phyloP scores from a whole-genome alignment of 1,139 yeast species.

The Debaryomyces sp. region DNA sequence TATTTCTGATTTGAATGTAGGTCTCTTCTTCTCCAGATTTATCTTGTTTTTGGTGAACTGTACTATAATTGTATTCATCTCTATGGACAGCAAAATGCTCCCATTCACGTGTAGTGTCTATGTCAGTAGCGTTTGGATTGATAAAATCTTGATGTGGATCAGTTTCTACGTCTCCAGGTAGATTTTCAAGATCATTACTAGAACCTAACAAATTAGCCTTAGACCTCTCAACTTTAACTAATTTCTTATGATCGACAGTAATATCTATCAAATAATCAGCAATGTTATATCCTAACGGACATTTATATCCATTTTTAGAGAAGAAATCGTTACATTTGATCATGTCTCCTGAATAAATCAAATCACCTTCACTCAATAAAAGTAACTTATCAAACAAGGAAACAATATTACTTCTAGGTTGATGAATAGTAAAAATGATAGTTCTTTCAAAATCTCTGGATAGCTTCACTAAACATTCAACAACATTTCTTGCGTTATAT shows the following conservation, averaged over 20 bases:
- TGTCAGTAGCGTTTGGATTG: conserved; percentile 27
- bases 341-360: conserved; percentile 87
- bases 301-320: conserved; percentile 70
- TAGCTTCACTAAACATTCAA: conserved; percentile 79
- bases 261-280: conserved; percentile 93
- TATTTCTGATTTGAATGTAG: conserved; percentile 33
- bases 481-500: conserved; percentile 87
- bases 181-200: conserved; percentile 21
- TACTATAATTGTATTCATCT: conserved; percentile 55
- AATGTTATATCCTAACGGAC: conserved; percentile 89
- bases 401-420: conserved; percentile 96
- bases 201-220: conserved; percentile 22
- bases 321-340: conserved; percentile 72
- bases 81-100: conserved; percentile 86
- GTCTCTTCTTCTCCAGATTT: conserved; percentile 31
- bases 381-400: conserved; percentile 83
- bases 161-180: conserved; percentile 28
- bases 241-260: conserved; percentile 63
- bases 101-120: conserved; percentile 81
- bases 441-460: conserved; percentile 85
- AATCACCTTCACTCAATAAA: conserved; percentile 79
- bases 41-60: conserved; percentile 19
- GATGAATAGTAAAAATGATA: conserved; percentile 90
- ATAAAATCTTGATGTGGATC: conserved; percentile 45
- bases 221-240: conserved; percentile 22